Evolutionary conservation across 495 filamentous ascomycete genomes (phyloP).

Genomic region (Aspergillus ellipticus): DNA sequence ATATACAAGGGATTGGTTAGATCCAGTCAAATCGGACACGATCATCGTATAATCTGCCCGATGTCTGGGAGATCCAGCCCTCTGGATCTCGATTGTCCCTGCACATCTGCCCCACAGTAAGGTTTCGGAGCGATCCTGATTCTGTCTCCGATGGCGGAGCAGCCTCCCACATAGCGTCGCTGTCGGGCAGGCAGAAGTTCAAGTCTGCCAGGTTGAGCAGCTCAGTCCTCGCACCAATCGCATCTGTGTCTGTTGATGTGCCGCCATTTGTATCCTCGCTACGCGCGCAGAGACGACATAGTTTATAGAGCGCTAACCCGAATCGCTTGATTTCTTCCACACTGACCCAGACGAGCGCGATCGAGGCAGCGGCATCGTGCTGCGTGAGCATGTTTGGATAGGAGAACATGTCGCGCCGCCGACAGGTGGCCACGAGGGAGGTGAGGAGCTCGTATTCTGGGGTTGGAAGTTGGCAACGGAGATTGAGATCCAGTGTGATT

Average conservation of each 20-base stretch:
- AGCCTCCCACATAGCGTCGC: slow-evolving; percentile 19
- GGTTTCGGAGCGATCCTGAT: background rate
- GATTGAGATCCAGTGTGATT: slow-evolving; percentile 2
- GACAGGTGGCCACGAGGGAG: slow-evolving; percentile 17
- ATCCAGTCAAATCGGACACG: slow-evolving; percentile 15
- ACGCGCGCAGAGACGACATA: slow-evolving; percentile 5
- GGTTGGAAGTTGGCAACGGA: slow-evolving; percentile 8
- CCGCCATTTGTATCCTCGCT: background rate
- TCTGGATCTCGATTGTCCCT: slow-evolving; percentile 10
- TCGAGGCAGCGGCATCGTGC: slow-evolving; percentile 7
- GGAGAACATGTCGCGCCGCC: slow-evolving; percentile 14
- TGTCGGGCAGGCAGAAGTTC: slow-evolving; percentile 19
- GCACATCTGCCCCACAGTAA: background rate
- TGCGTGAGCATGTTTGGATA: slow-evolving; percentile 21
- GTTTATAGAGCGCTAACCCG: slow-evolving; percentile 20
- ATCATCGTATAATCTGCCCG: slow-evolving; percentile 4
- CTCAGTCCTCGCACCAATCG: background rate
- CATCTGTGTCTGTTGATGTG: background rate
- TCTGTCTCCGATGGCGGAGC: background rate
- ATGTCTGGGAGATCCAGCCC: slow-evolving; percentile 11
- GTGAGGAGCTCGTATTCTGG: slow-evolving; percentile 10
- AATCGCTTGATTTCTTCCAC: slow-evolving; percentile 25
- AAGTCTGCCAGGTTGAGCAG: slow-evolving; percentile 14
- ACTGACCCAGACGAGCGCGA: slow-evolving; percentile 16
- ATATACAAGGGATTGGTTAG: too few relatives aligned